Evolutionary conservation across 441 rosid genomes (phyloP).

Genomic region (Manihot esculenta): DNA sequence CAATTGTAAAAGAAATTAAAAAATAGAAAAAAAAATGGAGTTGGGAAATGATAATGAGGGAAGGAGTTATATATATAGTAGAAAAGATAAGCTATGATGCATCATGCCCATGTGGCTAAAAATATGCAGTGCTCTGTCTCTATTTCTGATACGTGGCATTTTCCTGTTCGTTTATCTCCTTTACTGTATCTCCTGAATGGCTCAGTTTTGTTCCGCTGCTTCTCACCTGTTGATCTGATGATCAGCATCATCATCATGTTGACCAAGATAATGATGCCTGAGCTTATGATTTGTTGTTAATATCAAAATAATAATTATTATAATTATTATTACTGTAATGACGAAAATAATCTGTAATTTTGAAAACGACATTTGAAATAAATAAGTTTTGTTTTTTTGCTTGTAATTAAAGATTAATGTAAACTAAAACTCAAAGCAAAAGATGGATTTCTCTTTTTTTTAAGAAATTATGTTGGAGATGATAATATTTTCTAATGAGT

Average conservation of each 20-base stretch:
- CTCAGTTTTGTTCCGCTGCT: slow-evolving; percentile 5
- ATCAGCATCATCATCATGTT: not conserved
- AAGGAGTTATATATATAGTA: not conserved
- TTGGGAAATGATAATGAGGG: not conserved
- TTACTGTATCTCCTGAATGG: no score
- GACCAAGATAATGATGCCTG: not conserved
- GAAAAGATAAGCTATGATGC: not conserved
- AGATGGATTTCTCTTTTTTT: no score
- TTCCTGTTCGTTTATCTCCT: slow-evolving; percentile 8
- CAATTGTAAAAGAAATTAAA: not conserved
- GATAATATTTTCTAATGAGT: no score
- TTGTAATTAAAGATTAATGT: no score
- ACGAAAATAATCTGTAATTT: no score
- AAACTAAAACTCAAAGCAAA: no score
- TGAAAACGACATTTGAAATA: no score
- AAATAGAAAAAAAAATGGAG: not conserved
- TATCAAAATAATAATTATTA: no score
- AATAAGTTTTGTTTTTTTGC: no score
- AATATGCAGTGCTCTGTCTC: no score
- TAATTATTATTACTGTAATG: no score
- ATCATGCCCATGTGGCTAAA: not conserved
- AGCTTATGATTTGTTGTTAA: not conserved
- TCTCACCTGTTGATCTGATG: not conserved
- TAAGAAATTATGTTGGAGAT: no score
- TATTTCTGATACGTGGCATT: slow-evolving; percentile 8